These are phyloP conservation scores for Coffea eugenioides DNA, from an alignment of 257 asterid species.

Conservation along the genomic window DNA sequence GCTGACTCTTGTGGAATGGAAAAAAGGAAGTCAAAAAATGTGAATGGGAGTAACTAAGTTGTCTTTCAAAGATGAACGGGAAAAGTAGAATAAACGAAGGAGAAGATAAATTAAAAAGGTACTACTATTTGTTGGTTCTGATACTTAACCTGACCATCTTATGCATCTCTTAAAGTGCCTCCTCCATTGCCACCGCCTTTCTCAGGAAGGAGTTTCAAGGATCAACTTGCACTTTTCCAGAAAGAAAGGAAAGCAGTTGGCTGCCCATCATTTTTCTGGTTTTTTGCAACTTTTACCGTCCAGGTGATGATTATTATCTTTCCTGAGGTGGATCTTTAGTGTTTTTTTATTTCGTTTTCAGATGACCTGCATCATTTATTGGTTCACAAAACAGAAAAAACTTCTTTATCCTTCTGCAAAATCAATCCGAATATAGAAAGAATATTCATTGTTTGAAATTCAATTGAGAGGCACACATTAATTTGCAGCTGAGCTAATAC, in stretches of 20 bases:
- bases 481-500: not conserved
- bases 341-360: not conserved
- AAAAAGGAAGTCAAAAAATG: not conserved
- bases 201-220: slow-evolving; percentile 63
- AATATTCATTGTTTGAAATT: not conserved
- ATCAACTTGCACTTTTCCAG: slow-evolving; percentile 59
- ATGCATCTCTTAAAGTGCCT: slow-evolving; percentile 64
- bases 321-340: slow-evolving; percentile 14
- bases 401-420: not conserved
- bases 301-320: slow-evolving; percentile 62
- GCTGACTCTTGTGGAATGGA: too few species aligned
- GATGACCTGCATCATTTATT: not conserved
- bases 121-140: not conserved
- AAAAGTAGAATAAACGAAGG: not conserved
- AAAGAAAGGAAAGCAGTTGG: slow-evolving; percentile 68
- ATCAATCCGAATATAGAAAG: not conserved
- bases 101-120: not conserved
- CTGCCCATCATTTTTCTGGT: slow-evolving; percentile 89
- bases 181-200: slow-evolving; percentile 85
- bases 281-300: slow-evolving; percentile 47
- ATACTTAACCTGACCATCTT: slow-evolving; percentile 29
- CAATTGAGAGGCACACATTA: not conserved
- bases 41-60: not conserved
- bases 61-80: not conserved
- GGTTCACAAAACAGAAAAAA: not conserved